These are phyloP conservation scores for Penicillium occitanis DNA, from an alignment of 2,329 filamentous ascomycete species.

Conservation along the genomic window DNA sequence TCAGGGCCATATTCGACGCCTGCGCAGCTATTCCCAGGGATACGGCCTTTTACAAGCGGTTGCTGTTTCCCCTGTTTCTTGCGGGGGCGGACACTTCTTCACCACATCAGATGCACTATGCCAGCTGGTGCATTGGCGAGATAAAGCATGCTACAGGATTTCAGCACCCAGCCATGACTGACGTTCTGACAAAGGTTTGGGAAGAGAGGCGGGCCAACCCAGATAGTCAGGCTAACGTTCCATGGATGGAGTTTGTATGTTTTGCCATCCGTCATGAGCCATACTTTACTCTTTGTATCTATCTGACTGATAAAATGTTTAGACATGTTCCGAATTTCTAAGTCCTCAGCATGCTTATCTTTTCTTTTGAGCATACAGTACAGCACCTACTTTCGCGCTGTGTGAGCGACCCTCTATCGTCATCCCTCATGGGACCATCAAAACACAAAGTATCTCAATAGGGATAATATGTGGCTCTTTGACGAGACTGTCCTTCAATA, in stretches of 20 bases:
- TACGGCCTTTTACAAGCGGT: too few species aligned
- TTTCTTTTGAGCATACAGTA: slow-evolving; percentile 11
- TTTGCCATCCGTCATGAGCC: not conserved
- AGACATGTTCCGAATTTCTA: slow-evolving; percentile 11
- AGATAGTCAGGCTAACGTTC: not conserved
- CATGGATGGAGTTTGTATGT: slow-evolving; percentile 17
- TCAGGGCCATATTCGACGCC: too few species aligned
- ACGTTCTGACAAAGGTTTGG: too few species aligned
- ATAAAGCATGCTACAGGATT: too few species aligned
- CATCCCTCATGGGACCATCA: not conserved
- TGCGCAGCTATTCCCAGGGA: too few species aligned
- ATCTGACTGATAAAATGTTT: not conserved
- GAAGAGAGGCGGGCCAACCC: slow-evolving; percentile 1
- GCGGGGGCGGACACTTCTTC: too few species aligned
- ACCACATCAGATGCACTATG: too few species aligned
- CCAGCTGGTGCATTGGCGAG: too few species aligned
- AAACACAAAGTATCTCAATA: not conserved
- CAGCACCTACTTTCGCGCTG: not conserved
- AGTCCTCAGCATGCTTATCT: slow-evolving; percentile 13
- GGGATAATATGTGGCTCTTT: not conserved
- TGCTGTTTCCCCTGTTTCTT: too few species aligned
- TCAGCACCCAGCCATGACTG: too few species aligned
- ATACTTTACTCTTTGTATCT: not conserved
- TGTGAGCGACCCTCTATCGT: not conserved
- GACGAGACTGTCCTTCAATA: not conserved